phyloP scores from a whole-genome alignment of 495 filamentous ascomycete species.

The Schizothecium vesticola region DNA sequence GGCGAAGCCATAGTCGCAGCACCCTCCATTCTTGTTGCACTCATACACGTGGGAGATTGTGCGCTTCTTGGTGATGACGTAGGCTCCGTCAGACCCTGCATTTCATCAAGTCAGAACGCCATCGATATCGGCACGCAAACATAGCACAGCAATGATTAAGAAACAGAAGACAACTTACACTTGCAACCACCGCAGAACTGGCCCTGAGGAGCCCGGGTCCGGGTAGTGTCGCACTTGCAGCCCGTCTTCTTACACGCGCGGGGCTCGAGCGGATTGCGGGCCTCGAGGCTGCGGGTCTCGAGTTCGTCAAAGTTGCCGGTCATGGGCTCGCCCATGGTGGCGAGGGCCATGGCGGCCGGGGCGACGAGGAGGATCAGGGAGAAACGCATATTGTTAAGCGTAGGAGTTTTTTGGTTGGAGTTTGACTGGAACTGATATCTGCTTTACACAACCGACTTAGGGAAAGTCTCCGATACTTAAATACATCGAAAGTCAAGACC shows the following conservation, averaged over 20 bases:
- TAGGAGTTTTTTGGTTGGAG: background rate
- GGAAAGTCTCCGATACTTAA: background rate
- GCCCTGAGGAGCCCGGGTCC: background rate
- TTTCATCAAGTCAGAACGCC: background rate
- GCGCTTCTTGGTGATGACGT: background rate
- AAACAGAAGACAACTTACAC: background rate
- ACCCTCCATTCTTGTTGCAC: background rate
- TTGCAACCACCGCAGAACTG: background rate
- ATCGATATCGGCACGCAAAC: background rate
- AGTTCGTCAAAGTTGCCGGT: background rate
- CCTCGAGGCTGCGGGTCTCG: background rate
- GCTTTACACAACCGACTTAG: background rate
- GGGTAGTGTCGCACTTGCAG: background rate
- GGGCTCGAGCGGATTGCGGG: slow-evolving; percentile 1
- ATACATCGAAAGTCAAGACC: background rate
- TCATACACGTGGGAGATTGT: background rate
- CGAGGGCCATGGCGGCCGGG: background rate
- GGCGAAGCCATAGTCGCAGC: slow-evolving; percentile 2
- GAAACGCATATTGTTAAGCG: background rate
- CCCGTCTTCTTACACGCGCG: background rate
- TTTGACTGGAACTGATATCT: background rate
- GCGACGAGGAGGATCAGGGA: background rate
- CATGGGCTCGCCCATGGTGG: background rate
- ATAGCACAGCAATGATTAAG: too few relatives aligned
- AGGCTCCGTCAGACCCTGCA: background rate